phyloP scores from a whole-genome alignment of 345 rosid genomes.

The Gossypium mustelinum region DNA sequence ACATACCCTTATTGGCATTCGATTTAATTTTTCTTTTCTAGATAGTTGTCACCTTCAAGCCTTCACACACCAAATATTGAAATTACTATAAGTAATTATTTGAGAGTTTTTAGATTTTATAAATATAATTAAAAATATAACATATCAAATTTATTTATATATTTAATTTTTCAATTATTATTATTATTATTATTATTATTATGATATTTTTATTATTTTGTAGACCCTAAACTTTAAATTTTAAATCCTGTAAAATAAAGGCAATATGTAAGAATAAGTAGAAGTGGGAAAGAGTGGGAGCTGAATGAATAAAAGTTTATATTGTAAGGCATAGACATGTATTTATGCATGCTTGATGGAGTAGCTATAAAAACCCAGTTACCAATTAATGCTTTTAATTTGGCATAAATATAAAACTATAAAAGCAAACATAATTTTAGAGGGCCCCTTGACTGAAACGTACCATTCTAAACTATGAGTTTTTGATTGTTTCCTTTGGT shows the following conservation, averaged over 20 bases:
- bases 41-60: not conserved
- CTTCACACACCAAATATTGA: not conserved
- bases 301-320: not conserved
- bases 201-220: too few species aligned
- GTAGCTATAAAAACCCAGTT: constrained; percentile 14
- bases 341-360: constrained; percentile 11
- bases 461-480: constrained; percentile 1
- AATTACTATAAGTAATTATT: too few species aligned
- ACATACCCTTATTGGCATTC: not conserved
- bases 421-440: constrained; percentile 11
- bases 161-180: too few species aligned
- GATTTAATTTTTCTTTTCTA: not conserved
- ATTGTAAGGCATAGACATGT: constrained; percentile 5
- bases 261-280: not conserved
- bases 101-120: too few species aligned
- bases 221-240: too few species aligned
- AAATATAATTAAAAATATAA: too few species aligned
- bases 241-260: not conserved
- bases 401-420: constrained; percentile 12
- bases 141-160: too few species aligned
- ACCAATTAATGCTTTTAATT: constrained; percentile 19
- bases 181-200: too few species aligned
- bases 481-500: not conserved
- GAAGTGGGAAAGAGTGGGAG: not conserved
- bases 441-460: constrained; percentile 10